Conservation (phyloP, 2,329 filamentous ascomycete species). For the Cyphellophora europaea region DNA sequence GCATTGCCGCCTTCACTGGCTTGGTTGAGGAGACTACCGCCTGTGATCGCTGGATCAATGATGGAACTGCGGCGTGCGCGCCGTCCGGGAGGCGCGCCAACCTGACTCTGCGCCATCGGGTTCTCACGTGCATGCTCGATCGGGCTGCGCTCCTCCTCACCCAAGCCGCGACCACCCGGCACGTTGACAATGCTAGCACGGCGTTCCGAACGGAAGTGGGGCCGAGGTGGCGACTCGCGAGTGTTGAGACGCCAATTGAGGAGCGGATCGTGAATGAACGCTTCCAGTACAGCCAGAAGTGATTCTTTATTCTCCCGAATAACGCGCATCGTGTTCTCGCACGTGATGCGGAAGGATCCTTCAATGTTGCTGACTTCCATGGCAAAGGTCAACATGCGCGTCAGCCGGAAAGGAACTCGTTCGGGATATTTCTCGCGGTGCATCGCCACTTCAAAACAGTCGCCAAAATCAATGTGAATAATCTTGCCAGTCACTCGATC, state of each 20-base stretch:
- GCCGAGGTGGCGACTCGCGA: slow-evolving; percentile 51
- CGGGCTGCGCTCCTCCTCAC: slow-evolving; percentile 17
- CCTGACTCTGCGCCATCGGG: slow-evolving; percentile 36
- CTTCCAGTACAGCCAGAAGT: slow-evolving; percentile 95
- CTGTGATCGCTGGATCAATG: slow-evolving; percentile 39
- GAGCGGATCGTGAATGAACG: slow-evolving; percentile 98
- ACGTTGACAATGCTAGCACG: slow-evolving; percentile 48
- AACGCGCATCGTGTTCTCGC: slow-evolving; percentile 96
- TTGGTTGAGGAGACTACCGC: slow-evolving; percentile 7
- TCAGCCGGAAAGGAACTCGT: slow-evolving; percentile 92
- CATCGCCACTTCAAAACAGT: slow-evolving; percentile 99
- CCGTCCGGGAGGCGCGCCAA: slow-evolving; percentile 18
- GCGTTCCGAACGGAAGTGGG: slow-evolving; percentile 52
- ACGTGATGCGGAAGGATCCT: slow-evolving; percentile 95
- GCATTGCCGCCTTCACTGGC: slow-evolving; percentile 25
- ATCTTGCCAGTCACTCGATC: slow-evolving; percentile 94
- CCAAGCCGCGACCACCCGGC: slow-evolving; percentile 21
- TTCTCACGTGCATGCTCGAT: slow-evolving; percentile 24
- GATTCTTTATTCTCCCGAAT: slow-evolving; percentile 96
- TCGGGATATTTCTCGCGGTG: slow-evolving; percentile 99
- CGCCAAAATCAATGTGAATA: slow-evolving; percentile 97
- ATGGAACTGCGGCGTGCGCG: slow-evolving; percentile 60
- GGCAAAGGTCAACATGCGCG: slow-evolving; percentile 96
- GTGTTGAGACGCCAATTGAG: slow-evolving; percentile 84
- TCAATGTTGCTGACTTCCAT: slow-evolving; percentile 99